These are phyloP conservation scores for Russula emetica DNA, from an alignment of 768 basidiomycete species.

Conservation along the genomic window DNA sequence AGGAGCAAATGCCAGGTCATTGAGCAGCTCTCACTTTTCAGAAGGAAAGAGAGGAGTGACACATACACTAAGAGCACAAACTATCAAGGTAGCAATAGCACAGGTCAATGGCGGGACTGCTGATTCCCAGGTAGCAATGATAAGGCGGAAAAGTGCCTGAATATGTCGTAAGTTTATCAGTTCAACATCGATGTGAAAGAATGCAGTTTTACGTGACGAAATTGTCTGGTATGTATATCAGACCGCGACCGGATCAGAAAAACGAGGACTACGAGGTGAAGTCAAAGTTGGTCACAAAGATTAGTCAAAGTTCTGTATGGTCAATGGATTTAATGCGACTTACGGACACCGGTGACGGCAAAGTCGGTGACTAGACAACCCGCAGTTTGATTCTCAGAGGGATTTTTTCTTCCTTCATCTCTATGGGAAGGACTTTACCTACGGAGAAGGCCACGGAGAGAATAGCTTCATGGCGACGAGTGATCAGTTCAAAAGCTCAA, in stretches of 20 bases:
- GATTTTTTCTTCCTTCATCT: background rate
- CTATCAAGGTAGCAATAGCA: conserved; percentile 30
- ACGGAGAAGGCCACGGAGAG: conserved; percentile 11
- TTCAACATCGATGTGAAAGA: background rate
- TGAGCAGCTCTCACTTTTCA: background rate
- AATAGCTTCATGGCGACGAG: background rate
- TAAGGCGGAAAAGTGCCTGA: conserved; percentile 23
- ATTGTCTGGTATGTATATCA: conserved; percentile 5
- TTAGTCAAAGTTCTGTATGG: background rate
- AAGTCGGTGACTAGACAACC: conserved; percentile 12
- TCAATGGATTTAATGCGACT: background rate
- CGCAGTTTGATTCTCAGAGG: background rate
- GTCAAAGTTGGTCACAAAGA: background rate
- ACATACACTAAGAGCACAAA: conserved; percentile 17
- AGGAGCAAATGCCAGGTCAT: background rate
- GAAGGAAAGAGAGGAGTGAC: background rate
- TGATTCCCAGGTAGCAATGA: conserved; percentile 32
- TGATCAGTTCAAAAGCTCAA: background rate
- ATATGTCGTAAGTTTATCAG: background rate
- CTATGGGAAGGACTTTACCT: background rate
- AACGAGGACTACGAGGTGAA: conserved; percentile 18
- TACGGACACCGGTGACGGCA: conserved; percentile 19
- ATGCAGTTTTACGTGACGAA: conserved; percentile 9
- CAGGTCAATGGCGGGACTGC: conserved; percentile 32
- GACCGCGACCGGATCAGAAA: conserved; percentile 18